Percentiles rank a stretch among this genome's conserved stretches.
These are phyloP conservation scores for Botrytis sinoallii DNA, from an alignment of 2,329 filamentous ascomycete genomes.

Conservation along the genomic window DNA sequence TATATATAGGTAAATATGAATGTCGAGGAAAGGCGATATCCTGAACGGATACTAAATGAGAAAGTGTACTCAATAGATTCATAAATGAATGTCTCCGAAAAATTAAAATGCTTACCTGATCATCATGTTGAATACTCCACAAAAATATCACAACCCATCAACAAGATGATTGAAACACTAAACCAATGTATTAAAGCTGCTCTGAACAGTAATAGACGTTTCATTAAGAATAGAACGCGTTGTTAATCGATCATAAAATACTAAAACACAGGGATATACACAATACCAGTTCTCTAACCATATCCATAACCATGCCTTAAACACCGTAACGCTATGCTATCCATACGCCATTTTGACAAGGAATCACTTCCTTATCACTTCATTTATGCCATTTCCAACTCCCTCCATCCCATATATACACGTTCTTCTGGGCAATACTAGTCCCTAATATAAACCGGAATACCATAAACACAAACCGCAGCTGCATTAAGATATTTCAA, in stretches of 20 bases:
- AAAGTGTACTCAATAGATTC: not conserved
- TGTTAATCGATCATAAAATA: not conserved
- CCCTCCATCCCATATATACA: not conserved
- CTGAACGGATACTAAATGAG: not conserved
- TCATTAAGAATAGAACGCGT: not conserved
- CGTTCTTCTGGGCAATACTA: not conserved
- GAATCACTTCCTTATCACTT: not conserved
- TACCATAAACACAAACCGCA: constrained; percentile 89
- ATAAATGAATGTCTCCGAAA: not conserved
- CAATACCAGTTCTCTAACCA: not conserved
- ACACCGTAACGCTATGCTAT: not conserved
- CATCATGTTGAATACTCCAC: not conserved
- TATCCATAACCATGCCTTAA: not conserved
- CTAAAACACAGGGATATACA: not conserved
- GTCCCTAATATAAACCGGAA: constrained; percentile 65
- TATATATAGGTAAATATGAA: not conserved
- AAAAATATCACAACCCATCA: not conserved
- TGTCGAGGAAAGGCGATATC: not conserved
- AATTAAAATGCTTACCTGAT: not conserved
- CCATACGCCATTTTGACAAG: not conserved
- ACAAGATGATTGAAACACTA: not conserved
- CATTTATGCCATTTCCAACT: not conserved
- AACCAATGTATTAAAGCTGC: not conserved
- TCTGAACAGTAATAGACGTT: not conserved
- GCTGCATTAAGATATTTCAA: constrained; percentile 91